Conservation (phyloP, 2,329 filamentous ascomycete genomes). For the Balansia obtecta region DNA sequence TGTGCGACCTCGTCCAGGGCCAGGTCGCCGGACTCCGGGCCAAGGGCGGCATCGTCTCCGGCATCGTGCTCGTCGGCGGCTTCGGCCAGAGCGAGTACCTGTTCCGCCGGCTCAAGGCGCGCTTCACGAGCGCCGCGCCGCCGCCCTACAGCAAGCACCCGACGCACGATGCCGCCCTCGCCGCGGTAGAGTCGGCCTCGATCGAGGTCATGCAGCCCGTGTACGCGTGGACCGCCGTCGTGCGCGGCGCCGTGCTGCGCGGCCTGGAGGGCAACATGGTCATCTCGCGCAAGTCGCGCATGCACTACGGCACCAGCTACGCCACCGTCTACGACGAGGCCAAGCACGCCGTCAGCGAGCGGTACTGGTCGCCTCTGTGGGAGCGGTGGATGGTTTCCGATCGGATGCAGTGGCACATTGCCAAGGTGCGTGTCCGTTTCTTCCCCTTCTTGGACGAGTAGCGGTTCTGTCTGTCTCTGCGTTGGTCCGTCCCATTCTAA, state of each 20-base stretch:
- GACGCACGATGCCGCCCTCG: constrained; percentile 44
- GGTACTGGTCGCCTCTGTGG: constrained; percentile 72
- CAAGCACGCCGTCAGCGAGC: constrained; percentile 58
- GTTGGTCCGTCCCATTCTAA: too few species aligned
- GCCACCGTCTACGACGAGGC: constrained; percentile 69
- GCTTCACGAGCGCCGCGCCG: constrained; percentile 49
- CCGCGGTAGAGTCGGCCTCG: constrained; percentile 37
- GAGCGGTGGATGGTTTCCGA: constrained; percentile 75
- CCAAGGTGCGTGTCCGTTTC: constrained; percentile 48
- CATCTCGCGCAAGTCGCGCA: constrained; percentile 58
- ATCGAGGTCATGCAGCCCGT: constrained; percentile 75
- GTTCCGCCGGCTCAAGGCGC: constrained; percentile 55
- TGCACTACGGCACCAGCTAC: constrained; percentile 72
- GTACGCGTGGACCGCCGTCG: constrained; percentile 72
- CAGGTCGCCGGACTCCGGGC: constrained; percentile 51
- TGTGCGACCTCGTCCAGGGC: constrained; percentile 54
- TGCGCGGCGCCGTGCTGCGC: constrained; percentile 62
- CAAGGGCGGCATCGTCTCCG: constrained; percentile 51
- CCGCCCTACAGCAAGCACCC: constrained; percentile 57
- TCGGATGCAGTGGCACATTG: constrained; percentile 77
- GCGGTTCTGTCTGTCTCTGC: too few species aligned
- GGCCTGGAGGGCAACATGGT: constrained; percentile 72
- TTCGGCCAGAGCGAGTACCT: constrained; percentile 72
- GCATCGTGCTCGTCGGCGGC: constrained; percentile 72
- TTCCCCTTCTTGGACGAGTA: too few species aligned